A percentile compares a stretch with the other conserved stretches of the same genome.
These are phyloP conservation scores for Diplocarpon mali DNA, from an alignment of 2,329 filamentous ascomycete species.

Conservation along the genomic window DNA sequence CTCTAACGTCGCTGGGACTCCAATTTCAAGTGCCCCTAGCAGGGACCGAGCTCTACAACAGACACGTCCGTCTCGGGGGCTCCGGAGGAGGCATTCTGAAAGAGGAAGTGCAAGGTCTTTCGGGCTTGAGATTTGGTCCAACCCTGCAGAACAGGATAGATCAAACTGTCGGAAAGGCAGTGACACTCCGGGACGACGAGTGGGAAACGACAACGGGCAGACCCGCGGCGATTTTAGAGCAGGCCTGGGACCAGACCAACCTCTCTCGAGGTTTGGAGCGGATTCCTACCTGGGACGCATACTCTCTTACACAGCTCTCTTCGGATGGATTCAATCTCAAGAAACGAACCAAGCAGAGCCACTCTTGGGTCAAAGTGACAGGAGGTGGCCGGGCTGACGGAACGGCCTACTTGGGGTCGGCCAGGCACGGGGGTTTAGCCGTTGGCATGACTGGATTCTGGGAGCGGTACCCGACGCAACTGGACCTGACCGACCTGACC, in stretches of 20 bases:
- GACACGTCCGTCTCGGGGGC: conserved; percentile 47
- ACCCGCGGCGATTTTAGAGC: conserved; percentile 30
- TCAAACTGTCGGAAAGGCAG: conserved; percentile 26
- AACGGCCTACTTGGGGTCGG: conserved; percentile 46
- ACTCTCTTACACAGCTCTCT: conserved; percentile 44
- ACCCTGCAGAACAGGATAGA: conserved; percentile 36
- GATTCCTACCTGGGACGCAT: conserved; percentile 49
- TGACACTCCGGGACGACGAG: too few relatives aligned
- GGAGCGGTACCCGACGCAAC: conserved; percentile 49
- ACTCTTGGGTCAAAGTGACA: conserved; percentile 46
- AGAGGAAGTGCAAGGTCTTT: conserved; percentile 49
- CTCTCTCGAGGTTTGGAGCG: conserved; percentile 38
- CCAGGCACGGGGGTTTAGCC: conserved; percentile 44
- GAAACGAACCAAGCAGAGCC: conserved; percentile 46
- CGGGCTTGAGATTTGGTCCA: conserved; percentile 45
- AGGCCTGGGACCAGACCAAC: conserved; percentile 35
- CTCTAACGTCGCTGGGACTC: conserved; percentile 1
- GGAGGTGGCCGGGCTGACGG: conserved; percentile 45
- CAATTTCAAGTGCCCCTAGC: neutral
- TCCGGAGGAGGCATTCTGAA: conserved; percentile 42
- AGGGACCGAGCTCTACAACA: conserved; percentile 1
- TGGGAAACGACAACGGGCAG: conserved; percentile 31
- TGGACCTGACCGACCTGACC: conserved; percentile 42
- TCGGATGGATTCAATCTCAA: conserved; percentile 48
- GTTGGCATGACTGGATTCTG: conserved; percentile 50